Percentiles rank a stretch among this genome's conserved stretches.
phyloP scores from a whole-genome alignment of 768 basidiomycete genomes.

The Termitomyces sp. region DNA sequence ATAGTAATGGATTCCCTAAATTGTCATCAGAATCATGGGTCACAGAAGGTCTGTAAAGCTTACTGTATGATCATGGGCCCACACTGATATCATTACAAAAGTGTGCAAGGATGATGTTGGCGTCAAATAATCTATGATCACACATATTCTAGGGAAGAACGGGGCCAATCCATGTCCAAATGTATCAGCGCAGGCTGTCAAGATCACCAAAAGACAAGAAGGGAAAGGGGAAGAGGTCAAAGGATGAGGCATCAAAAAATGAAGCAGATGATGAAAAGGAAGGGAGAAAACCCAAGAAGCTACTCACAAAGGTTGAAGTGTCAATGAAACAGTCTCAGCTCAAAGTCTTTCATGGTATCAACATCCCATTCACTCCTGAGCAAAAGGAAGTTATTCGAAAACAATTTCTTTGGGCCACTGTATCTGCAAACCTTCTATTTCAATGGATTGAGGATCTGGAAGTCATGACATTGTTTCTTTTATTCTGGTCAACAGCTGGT shows the following conservation, averaged over 20 bases:
- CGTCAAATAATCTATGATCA: slow-evolving; percentile 25
- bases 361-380: too few relatives aligned
- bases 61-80: too few relatives aligned
- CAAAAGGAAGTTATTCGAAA: too few relatives aligned
- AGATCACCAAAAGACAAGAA: too few relatives aligned
- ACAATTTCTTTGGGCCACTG: too few relatives aligned
- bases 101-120: slow-evolving; percentile 20
- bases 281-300: slow-evolving; percentile 18
- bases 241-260: not conserved
- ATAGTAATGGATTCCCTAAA: too few relatives aligned
- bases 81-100: too few relatives aligned
- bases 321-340: too few relatives aligned
- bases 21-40: too few relatives aligned
- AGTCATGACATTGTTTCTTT: slow-evolving; percentile 25
- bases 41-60: too few relatives aligned
- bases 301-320: slow-evolving; percentile 19
- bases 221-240: too few relatives aligned
- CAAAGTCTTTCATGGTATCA: too few relatives aligned
- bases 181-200: not conserved
- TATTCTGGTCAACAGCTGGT: slow-evolving; percentile 25
- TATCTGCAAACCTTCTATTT: slow-evolving; percentile 27
- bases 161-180: slow-evolving; percentile 23
- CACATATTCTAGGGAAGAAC: slow-evolving; percentile 26
- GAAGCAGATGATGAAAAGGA: slow-evolving; percentile 14
- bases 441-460: slow-evolving; percentile 21